Conservation (phyloP, 192 early-diverging fungal species). For the Radiomyces spectabilis region DNA sequence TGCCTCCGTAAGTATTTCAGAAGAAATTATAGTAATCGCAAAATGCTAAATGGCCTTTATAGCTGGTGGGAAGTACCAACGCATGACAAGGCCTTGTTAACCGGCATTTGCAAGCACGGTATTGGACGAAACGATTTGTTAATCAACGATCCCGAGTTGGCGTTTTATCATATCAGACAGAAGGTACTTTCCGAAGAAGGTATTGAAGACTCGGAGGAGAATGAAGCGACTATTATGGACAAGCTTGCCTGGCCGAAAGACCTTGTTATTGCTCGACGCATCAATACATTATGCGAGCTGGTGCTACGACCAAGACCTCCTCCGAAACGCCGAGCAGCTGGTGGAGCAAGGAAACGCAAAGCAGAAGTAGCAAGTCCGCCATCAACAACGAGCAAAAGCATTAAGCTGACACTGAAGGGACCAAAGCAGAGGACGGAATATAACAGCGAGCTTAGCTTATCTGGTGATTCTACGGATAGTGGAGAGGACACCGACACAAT, state of each 20-base stretch:
- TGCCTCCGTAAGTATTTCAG: conserved; percentile 29
- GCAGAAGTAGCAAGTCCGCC: not conserved
- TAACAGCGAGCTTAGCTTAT: conserved; percentile 1
- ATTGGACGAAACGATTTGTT: conserved; percentile 60
- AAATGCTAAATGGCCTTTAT: not conserved
- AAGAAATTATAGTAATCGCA: conserved; percentile 1
- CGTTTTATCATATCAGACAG: conserved; percentile 37
- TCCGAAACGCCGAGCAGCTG: conserved; percentile 28
- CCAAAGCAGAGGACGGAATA: conserved; percentile 5
- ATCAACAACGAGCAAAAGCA: not conserved
- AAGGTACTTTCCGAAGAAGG: conserved; percentile 12
- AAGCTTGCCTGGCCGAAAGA: conserved; percentile 50
- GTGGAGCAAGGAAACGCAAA: conserved; percentile 11
- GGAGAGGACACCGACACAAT: conserved; percentile 26
- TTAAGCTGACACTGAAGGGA: conserved; percentile 15
- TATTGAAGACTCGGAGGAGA: conserved; percentile 1
- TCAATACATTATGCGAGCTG: conserved; percentile 44
- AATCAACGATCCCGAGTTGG: conserved; percentile 46
- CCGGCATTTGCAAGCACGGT: conserved; percentile 66
- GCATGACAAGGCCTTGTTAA: conserved; percentile 60
- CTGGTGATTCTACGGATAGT: conserved; percentile 4
- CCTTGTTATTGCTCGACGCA: conserved; percentile 41
- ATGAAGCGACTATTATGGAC: conserved; percentile 16
- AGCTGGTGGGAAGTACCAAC: conserved; percentile 70
- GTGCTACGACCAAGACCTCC: conserved; percentile 41